Evolutionary conservation across 2,329 filamentous ascomycete species (phyloP), one percentile per base, ranked within the genome.

Genomic region (Cladosporium sp.): DNA sequence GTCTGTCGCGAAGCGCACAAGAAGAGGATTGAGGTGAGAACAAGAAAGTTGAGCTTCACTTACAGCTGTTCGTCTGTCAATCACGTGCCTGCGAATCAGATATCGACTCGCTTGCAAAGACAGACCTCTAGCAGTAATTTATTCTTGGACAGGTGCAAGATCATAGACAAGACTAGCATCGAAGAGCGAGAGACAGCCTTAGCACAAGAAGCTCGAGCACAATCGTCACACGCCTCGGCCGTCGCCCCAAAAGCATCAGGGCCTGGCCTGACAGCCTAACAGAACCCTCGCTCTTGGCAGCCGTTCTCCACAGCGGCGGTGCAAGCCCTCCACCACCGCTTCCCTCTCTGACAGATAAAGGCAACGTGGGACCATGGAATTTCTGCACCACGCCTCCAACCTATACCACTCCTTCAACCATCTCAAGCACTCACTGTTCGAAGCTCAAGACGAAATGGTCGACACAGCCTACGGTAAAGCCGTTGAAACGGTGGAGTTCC

Each of bases 401-500:
- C 69, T 75, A 67, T 75, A 76, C 70, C 74, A 76, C 67, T 72
- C 69, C 64, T 57, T 72, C 65, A 67, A 69, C n/a, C 73, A 76
- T 67, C 67, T 76, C 56, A 64, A 66, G 44, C 70, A 75, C 66
- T 72, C 71, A 16, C 68, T 73, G 28, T 59, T 62, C 65, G 70
- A 73, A 66, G 73, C 72, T 49, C 74, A 76, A 71, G 72, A 75
- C 70, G 74, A 76, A 50, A 72, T 75, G 64, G 67, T 75, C 66
- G 66, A 64, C 33, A 70, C 66, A 52, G 74, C 77, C n/a, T 83
- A 79, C 71, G 70, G 77, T 65, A 78, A 77, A 18, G 82, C 81
- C 8, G 77, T 73, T 52, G 84, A 86, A 70, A 84, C 86, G 1
- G 80, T 80, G 62, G 71, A 77, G 18, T 84, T 82, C 70, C 75